phyloP scores from a whole-genome alignment of 129 eudicot genomes.

The Pulicaria dysenterica region DNA sequence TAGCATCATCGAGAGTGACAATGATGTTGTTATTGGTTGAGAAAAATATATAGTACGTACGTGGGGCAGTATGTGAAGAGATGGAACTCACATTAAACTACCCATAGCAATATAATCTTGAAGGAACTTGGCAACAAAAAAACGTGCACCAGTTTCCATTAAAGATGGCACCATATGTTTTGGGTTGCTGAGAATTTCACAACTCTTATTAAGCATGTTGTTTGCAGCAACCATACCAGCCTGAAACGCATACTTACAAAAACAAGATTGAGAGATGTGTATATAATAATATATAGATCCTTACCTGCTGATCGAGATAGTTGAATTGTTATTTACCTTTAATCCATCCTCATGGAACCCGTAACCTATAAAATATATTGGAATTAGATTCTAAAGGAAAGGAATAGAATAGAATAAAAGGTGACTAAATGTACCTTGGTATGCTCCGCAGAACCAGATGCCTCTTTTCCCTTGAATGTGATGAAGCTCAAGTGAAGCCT shows the following conservation, averaged over 20 bases:
- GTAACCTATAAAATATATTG: conserved; percentile 54
- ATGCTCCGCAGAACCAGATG: conserved; percentile 98
- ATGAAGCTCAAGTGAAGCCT: conserved; percentile 71
- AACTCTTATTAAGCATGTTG: conserved; percentile 52
- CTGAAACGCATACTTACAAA: conserved; percentile 33
- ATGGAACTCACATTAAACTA: conserved; percentile 62
- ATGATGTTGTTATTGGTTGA: too few relatives aligned
- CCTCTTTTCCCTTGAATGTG: conserved; percentile 90
- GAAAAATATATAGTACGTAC: neutral
- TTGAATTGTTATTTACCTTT: conserved; percentile 49
- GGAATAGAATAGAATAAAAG: too few relatives aligned
- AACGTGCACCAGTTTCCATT: conserved; percentile 77
- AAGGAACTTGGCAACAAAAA: conserved; percentile 72
- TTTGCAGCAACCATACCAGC: conserved; percentile 82
- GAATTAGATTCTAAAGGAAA: neutral
- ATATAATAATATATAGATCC: neutral
- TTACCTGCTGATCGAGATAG: neutral
- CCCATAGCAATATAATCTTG: conserved; percentile 58
- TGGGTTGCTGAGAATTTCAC: conserved; percentile 57
- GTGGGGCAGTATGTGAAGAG: neutral
- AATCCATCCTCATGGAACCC: conserved; percentile 98
- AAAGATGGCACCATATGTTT: conserved; percentile 92
- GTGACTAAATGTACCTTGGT: conserved; percentile 57
- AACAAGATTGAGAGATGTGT: neutral
- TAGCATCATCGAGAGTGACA: too few relatives aligned